Conservation (phyloP, 1,284 basidiomycete genomes). For the Irpex sp. region DNA sequence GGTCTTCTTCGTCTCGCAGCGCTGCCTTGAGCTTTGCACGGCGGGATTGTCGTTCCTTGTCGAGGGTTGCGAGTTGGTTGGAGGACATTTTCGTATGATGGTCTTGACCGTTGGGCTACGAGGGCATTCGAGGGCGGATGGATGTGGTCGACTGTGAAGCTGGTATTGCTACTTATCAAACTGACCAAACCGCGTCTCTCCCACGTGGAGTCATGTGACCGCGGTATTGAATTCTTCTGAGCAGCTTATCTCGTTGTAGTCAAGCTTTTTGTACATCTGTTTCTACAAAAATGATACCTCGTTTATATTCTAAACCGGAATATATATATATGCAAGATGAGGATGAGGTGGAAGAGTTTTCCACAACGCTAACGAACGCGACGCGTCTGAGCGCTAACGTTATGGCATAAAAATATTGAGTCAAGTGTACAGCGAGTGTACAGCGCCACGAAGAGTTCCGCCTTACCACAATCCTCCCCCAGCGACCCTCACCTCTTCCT, state of each 20-base stretch:
- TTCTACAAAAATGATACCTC: too few species aligned
- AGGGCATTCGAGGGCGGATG: not conserved
- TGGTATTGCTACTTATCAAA: too few species aligned
- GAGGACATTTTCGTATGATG: not conserved
- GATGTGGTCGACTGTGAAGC: too few species aligned
- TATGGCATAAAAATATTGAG: too few species aligned
- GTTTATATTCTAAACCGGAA: too few species aligned
- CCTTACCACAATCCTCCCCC: not conserved
- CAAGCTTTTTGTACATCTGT: too few species aligned
- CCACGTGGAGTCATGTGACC: not conserved
- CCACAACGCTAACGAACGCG: too few species aligned
- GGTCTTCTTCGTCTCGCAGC: constrained; percentile 60
- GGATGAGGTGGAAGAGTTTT: too few species aligned
- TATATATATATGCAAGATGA: too few species aligned
- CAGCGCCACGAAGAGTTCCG: not conserved
- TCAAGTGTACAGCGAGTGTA: too few species aligned
- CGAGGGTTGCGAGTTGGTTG: constrained; percentile 17
- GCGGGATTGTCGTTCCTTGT: constrained; percentile 30
- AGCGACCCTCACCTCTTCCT: not conserved
- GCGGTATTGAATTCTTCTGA: not conserved
- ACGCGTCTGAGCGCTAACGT: not conserved
- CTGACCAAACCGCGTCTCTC: not conserved
- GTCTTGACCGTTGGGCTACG: not conserved
- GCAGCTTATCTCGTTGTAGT: too few species aligned
- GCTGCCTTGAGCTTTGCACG: constrained; percentile 30